Base-by-base conservation (phyloP, 2,329 filamentous ascomycete species). In the Akanthomyces muscarius region DNA sequence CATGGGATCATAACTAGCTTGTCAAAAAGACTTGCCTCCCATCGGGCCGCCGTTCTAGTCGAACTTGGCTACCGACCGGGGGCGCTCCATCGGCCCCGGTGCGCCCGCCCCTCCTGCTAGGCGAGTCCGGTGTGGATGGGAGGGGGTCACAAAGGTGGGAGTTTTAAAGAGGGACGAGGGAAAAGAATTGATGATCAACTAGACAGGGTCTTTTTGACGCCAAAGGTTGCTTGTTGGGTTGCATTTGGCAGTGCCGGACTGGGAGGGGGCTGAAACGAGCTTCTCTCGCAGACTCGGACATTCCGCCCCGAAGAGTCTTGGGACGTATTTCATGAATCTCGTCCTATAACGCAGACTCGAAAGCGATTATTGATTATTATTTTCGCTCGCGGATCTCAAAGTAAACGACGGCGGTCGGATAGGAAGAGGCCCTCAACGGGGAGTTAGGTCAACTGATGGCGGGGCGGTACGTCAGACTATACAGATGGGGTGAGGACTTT, bases 61-160 rank as follows among this genome's bases (percentile, higher is more conserved):
- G 42, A 50, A 59, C 21, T 57, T 44, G 41, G 25, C 42, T 45
- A 57, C 54, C 23, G 51, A 23, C 50, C 50, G 48, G 59, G 58
- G 50, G 38, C 38, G 13, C 38, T 53, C 57, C 57, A 61, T 61
- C 59, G 59, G 59, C 59, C 42, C 50, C 50, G 59, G 59, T 28
- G 41, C 50, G 59, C 48, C 59, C 50, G 50, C 59, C 51, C 50
- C 50, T 61, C 50, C 33, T 59, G 13, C 33, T 51, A 44, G 45
- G 47, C 36, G 36, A 60, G 36, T 14, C 45, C 10, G 33, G 57
- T 44, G 57, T 51, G 57, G 57, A 44, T 30, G 47, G 57, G 36
- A 28, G 36, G 33, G 47, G 21, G 21, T 21, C 21, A 21, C 21
- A 21, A 21, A 21, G 45, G 16, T 7, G 14, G 14, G 54, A 28